Evolutionary conservation across 495 filamentous ascomycete species (phyloP).

Genomic region (Xeromyces bisporus): DNA sequence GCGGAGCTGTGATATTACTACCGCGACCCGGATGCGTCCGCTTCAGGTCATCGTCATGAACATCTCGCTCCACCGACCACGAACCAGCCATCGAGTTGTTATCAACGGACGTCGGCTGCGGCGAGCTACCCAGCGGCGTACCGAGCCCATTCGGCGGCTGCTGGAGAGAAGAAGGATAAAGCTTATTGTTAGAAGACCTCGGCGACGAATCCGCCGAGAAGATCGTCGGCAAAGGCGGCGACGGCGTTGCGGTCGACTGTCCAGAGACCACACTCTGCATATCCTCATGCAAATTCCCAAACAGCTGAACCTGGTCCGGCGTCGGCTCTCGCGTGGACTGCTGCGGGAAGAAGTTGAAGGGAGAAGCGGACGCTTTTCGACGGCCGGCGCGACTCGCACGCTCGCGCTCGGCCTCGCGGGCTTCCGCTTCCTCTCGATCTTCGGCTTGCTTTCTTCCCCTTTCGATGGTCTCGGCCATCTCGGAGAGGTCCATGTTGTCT

Average conservation of each 20-base stretch:
- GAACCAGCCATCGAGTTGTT: conserved; percentile 20
- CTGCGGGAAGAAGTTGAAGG: conserved; percentile 5
- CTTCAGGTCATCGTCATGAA: conserved; percentile 24
- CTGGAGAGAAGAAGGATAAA: conserved; percentile 21
- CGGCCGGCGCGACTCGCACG: conserved; percentile 2
- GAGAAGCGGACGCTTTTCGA: conserved; percentile 3
- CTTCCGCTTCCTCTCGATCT: conserved; percentile 6
- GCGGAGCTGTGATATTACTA: conserved; percentile 22
- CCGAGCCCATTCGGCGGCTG: conserved; percentile 5
- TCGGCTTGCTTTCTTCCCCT: conserved; percentile 10
- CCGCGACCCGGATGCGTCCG: conserved; percentile 20
- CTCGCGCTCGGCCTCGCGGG: conserved; percentile 1
- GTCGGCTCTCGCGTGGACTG: conserved; percentile 21
- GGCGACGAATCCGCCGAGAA: conserved; percentile 21
- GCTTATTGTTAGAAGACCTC: conserved; percentile 9
- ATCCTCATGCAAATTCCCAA: conserved; percentile 15
- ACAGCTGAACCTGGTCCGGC: conserved; percentile 25
- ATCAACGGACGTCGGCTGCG: conserved; percentile 15
- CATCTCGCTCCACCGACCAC: conserved; percentile 26
- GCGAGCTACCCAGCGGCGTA: conserved; percentile 7
- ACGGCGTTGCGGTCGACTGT: conserved; percentile 20
- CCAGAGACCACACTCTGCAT: conserved; percentile 9
- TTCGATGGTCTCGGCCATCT: conserved; percentile 14
- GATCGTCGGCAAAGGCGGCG: conserved; percentile 20
- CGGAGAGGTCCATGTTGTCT: conserved; percentile 8